Evolutionary conservation across 768 basidiomycete genomes (phyloP), one percentile per base, ranked within the genome.

Genomic region (Tricholoma saponaceum): DNA sequence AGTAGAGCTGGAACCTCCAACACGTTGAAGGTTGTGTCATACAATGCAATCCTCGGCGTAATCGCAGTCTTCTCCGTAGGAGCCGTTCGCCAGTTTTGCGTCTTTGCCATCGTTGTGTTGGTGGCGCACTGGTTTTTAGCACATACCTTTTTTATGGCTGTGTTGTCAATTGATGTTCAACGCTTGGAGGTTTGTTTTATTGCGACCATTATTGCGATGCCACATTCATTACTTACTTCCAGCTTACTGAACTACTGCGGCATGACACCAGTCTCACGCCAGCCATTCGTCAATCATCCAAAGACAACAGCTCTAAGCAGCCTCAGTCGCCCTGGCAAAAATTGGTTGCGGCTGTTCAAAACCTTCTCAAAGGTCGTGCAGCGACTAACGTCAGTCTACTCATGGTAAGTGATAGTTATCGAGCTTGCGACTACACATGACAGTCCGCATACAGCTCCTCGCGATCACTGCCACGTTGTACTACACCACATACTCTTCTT

Each of bases 51-150:
- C 53, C 82, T 96, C 5, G 87, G 89, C 3, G 69, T 87, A 60
- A 85, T 94, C 50, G 88, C 89, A 14, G 74, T 86, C 46, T 84
- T 90, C 65, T 82, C 89, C 44, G 81, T 79, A 14, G 89, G 92
- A 41, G 89, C 92, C 1, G 91, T 95, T 33, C 84, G 90, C 37
- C 93, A 98, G 65, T 96, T 98, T 67, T 96, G 95, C 70, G 80
- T 86, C 3, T 98, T 98, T 68, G 93, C 94, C 0, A 87, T 94
- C 44, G 93, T 98, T 22, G 93, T 98, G 10, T 80, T 98, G 20
- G 89, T 98, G 28, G 95, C 94, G 14, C 95, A 98, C 69, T 98
- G 94, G 94, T 96, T 95, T 75, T 80, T 98, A 59, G 89, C 96
- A 14, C 92, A 97, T 67, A 97, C 94, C 0, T 96, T 98, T 74